A percentile compares a stretch with the other conserved stretches of the same genome.
Conservation (phyloP, 495 filamentous ascomycete species). For the Hypoxylon lienhwacheense region DNA sequence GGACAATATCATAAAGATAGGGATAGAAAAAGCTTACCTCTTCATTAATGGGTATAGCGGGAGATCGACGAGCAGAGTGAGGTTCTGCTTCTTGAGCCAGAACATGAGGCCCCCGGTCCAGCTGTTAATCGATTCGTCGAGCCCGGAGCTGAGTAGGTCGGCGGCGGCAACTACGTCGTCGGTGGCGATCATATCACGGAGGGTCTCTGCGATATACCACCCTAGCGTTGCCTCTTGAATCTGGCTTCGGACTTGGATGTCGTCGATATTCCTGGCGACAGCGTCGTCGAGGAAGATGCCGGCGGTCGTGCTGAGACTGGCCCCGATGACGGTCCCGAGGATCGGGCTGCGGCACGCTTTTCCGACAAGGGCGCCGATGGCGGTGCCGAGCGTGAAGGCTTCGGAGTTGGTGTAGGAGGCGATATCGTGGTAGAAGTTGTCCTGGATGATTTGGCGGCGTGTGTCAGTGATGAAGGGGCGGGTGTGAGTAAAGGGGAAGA, state of each 20-base stretch:
- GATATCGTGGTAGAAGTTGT: conserved; percentile 17
- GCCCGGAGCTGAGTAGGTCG: neutral
- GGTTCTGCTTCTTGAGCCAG: conserved; percentile 22
- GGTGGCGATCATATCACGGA: conserved; percentile 10
- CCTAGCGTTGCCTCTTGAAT: conserved; percentile 18
- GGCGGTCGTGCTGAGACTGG: conserved; percentile 8
- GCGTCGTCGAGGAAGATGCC: conserved; percentile 8
- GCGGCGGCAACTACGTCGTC: conserved; percentile 11
- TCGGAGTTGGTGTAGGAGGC: conserved; percentile 18
- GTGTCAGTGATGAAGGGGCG: neutral
- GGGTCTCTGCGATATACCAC: conserved; percentile 6
- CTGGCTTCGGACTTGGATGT: conserved; percentile 4
- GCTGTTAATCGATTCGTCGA: conserved; percentile 11
- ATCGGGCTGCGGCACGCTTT: conserved; percentile 15
- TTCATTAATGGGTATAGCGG: conserved; percentile 14
- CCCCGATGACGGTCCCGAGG: conserved; percentile 18
- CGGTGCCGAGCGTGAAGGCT: conserved; percentile 7
- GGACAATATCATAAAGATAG: neutral
- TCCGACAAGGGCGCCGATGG: conserved; percentile 20
- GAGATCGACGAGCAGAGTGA: conserved; percentile 4
- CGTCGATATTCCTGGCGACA: conserved; percentile 8
- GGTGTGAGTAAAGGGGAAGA: neutral
- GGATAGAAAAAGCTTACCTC: conserved; percentile 5
- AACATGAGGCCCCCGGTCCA: conserved; percentile 14
- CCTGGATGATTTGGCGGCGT: neutral